A percentile compares a stretch with the other conserved stretches of the same genome.
phyloP scores from a whole-genome alignment of 73 alveolate species.

The Paramecium sexaurelia region DNA sequence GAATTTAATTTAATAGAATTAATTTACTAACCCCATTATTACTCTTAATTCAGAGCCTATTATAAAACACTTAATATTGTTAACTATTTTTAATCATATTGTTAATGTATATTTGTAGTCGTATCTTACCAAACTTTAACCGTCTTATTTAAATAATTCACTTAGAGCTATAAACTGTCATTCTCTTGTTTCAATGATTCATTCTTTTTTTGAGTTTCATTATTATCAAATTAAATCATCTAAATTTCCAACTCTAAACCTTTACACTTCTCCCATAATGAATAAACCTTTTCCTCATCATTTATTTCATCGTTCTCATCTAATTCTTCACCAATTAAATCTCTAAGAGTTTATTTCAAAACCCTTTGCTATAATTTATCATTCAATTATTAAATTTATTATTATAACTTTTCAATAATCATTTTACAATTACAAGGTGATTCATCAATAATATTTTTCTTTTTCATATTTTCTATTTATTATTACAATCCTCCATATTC shows the following conservation, averaged over 20 bases:
- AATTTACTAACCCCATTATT: background rate
- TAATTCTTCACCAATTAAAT: background rate
- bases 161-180: background rate
- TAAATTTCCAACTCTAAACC: background rate
- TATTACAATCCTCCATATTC: background rate
- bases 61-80: background rate
- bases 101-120: background rate
- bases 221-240: background rate
- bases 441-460: background rate
- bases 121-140: background rate
- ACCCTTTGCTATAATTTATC: background rate
- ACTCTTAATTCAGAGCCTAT: background rate
- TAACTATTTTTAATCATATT: background rate
- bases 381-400: background rate
- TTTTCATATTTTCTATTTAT: background rate
- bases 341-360: background rate
- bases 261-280: background rate
- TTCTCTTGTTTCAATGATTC: background rate
- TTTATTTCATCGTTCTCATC: background rate
- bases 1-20: background rate
- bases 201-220: background rate
- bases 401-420: background rate
- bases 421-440: background rate
- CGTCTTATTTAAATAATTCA: background rate
- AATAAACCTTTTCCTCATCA: background rate